Base-by-base conservation (phyloP, 2,329 filamentous ascomycete genomes). In the Alternaria metachromatica region DNA sequence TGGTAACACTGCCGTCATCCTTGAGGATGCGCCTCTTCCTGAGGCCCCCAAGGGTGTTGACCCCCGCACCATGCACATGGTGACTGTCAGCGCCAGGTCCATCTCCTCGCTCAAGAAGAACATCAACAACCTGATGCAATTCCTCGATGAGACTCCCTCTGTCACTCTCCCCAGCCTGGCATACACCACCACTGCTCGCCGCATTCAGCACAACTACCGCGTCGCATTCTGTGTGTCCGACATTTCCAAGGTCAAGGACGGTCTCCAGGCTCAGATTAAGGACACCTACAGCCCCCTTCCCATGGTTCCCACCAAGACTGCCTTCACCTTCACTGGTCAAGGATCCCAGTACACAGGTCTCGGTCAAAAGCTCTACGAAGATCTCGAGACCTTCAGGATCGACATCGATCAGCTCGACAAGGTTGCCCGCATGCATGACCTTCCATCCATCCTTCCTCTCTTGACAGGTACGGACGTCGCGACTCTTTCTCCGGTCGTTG, bases 141-240 rank as follows among this genome's bases (percentile, higher is more conserved):
- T 82, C 69, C 70, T 86, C 43, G 78, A 78, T n/a, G 74, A 83
- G 57, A 81, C 84, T 68, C 79, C 80, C 6, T 73, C 79, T 25
- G 82, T 82, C 6, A 83, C 82, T 6, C 80, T 86, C 7, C 74
- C 84, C 6, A 84, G 82, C 62, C 74, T 86, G 69, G 82, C 84
- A 2, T 86, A 86, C 77, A 86, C 84, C 6, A 79, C 83, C n/a
- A 85, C 83, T 62, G 84, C 84, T 65, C 83, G 84, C 66, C 83
- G 84, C 63, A 85, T 86, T 26, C 84, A 86, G 72, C 83, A 86
- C 77, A 85, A 85, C 75, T 85, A 85, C 75, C 82, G 84, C 43
- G 79, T 85, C 49, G 81, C 83, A 4, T 80, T 85, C 70, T 77
- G 82, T 30, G 81, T 84, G 10, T 78, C 80, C 18, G 82, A 84